phyloP scores from a whole-genome alignment of 208 protist genomes.

The Acanthamoeba castellanii region DNA sequence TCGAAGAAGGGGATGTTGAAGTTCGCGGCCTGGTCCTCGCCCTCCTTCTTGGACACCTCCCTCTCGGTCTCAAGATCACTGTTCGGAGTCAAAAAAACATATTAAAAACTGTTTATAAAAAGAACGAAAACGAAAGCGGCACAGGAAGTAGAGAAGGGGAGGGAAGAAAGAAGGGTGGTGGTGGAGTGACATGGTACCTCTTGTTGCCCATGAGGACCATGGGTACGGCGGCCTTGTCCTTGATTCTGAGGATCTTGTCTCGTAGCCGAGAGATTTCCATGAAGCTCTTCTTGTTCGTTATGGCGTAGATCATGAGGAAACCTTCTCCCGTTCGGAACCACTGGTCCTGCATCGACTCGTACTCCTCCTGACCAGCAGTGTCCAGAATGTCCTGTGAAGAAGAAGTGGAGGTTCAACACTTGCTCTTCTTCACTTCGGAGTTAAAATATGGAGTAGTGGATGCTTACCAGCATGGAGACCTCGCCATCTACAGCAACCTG shows the following conservation, averaged over 20 bases:
- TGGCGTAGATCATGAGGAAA: slow-evolving; percentile 64
- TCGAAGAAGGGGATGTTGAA: slow-evolving; percentile 83
- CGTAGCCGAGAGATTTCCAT: slow-evolving; percentile 66
- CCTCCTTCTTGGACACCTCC: slow-evolving; percentile 85
- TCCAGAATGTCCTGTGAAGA: slow-evolving; percentile 44
- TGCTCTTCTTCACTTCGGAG: neutral
- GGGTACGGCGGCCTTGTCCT: slow-evolving; percentile 67
- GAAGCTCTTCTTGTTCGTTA: slow-evolving; percentile 66
- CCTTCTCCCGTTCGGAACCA: slow-evolving; percentile 70
- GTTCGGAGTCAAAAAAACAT: neutral
- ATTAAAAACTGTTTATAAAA: neutral
- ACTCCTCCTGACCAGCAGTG: slow-evolving; percentile 71
- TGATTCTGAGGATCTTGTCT: slow-evolving; percentile 67
- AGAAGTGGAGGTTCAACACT: neutral
- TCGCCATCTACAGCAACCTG: slow-evolving; percentile 77
- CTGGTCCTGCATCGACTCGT: slow-evolving; percentile 72
- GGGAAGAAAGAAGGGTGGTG: neutral
- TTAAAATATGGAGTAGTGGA: neutral
- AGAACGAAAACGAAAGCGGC: neutral
- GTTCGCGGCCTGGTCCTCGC: slow-evolving; percentile 84
- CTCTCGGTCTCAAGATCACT: slow-evolving; percentile 87
- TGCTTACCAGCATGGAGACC: slow-evolving; percentile 15
- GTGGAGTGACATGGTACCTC: neutral
- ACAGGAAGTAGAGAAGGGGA: neutral
- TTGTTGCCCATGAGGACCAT: slow-evolving; percentile 70